phyloP scores from a whole-genome alignment of 345 rosid species.

The Hibiscus syriacus region DNA sequence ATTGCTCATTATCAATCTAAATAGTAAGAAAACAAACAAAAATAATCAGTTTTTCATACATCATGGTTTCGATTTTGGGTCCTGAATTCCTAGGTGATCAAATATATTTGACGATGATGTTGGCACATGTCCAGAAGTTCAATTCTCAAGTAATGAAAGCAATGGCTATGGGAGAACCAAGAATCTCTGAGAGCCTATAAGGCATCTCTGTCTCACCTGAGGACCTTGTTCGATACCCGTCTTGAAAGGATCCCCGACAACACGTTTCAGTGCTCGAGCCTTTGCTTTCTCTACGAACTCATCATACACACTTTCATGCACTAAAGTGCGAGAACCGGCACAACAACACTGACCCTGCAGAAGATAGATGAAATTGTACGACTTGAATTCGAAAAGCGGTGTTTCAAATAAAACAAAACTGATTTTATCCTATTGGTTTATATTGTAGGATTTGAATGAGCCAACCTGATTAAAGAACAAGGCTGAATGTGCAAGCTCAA shows the following conservation, averaged over 20 bases:
- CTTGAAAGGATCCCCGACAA: slow-evolving; percentile 89
- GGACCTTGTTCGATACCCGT: slow-evolving; percentile 87
- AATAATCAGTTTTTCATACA: background rate
- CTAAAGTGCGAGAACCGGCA: slow-evolving; percentile 94
- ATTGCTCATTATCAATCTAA: slow-evolving; percentile 73
- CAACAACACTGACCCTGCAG: slow-evolving; percentile 91
- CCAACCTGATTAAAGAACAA: slow-evolving; percentile 88
- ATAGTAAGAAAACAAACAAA: background rate
- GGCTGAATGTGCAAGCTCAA: slow-evolving; percentile 73
- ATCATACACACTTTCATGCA: slow-evolving; percentile 74
- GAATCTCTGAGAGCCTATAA: background rate
- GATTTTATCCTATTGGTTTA: background rate
- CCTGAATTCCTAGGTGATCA: background rate
- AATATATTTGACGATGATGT: background rate
- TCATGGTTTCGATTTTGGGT: background rate
- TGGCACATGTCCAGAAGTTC: background rate
- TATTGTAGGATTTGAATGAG: background rate
- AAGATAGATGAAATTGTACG: slow-evolving; percentile 5
- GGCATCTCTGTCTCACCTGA: slow-evolving; percentile 44
- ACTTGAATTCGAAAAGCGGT: background rate
- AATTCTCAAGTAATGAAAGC: background rate
- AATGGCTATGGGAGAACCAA: background rate
- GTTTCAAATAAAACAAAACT: background rate
- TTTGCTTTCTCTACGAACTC: slow-evolving; percentile 85
- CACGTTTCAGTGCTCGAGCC: slow-evolving; percentile 57